Conservation (phyloP, 495 filamentous ascomycete species). For the Diplogelasinospora grovesii region DNA sequence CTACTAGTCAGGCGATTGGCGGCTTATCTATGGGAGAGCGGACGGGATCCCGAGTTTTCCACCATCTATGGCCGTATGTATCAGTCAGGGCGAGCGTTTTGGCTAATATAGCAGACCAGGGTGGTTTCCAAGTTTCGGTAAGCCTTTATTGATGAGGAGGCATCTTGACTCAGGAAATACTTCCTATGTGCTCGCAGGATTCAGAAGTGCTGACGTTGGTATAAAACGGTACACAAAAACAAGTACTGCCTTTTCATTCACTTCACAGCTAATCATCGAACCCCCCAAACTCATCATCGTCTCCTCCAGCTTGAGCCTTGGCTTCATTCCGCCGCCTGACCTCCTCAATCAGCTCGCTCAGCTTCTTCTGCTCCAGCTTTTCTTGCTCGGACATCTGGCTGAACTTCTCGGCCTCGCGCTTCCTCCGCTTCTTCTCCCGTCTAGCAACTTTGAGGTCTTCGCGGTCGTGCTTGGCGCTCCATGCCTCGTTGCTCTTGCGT, state of each 20-base stretch:
- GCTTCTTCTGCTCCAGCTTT: slow-evolving; percentile 58
- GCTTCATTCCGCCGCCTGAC: slow-evolving; percentile 53
- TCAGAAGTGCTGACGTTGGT: neutral
- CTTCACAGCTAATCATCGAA: slow-evolving; percentile 29
- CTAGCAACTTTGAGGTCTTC: slow-evolving; percentile 59
- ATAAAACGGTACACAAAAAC: no score
- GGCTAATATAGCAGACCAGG: no score
- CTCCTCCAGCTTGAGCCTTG: slow-evolving; percentile 25
- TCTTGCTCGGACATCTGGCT: slow-evolving; percentile 70
- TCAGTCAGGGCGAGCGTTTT: no score
- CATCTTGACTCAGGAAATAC: no score
- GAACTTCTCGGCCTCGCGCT: slow-evolving; percentile 60
- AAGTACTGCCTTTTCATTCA: no score
- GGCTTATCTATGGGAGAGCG: no score
- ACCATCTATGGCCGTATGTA: no score
- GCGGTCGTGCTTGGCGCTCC: slow-evolving; percentile 74
- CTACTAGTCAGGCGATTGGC: no score
- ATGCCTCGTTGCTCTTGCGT: slow-evolving; percentile 58
- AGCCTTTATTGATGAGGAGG: no score
- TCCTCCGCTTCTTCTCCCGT: slow-evolving; percentile 67
- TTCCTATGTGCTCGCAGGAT: no score
- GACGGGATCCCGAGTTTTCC: no score
- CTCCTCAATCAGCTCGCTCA: slow-evolving; percentile 55
- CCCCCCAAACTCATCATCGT: slow-evolving; percentile 40
- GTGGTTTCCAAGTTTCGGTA: no score